phyloP scores from a whole-genome alignment of 129 eudicot species.

The Helichrysum umbraculigerum region DNA sequence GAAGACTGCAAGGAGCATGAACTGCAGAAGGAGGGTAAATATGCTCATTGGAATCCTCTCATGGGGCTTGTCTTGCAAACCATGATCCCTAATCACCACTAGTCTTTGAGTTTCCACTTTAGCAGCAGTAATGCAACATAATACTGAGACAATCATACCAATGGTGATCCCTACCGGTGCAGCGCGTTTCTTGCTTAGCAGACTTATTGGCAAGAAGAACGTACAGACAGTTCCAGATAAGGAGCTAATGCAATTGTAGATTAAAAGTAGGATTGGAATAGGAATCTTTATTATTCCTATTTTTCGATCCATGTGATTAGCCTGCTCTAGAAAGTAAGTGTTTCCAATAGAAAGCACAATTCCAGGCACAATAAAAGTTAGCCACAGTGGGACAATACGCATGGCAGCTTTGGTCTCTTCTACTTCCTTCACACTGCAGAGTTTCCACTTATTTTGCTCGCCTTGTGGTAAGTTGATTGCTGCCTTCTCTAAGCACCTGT shows the following conservation, averaged over 20 bases:
- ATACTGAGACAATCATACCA: conserved; percentile 41
- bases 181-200: conserved; percentile 15
- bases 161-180: conserved; percentile 40
- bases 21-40: conserved; percentile 56
- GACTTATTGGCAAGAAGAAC: conserved; percentile 10
- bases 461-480: conserved; percentile 42
- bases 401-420: conserved; percentile 56
- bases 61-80: conserved; percentile 48
- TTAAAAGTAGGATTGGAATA: conserved; percentile 22
- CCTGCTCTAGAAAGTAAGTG: no score
- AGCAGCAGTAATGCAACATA: conserved; percentile 62
- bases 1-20: conserved; percentile 47
- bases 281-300: conserved; percentile 33
- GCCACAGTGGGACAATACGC: conserved; percentile 62
- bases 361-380: conserved; percentile 59
- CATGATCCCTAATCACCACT: conserved; percentile 30
- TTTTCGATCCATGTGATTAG: conserved; percentile 27
- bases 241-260: neutral
- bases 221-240: conserved; percentile 20
- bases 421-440: conserved; percentile 54
- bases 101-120: conserved; percentile 47
- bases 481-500: conserved; percentile 66
- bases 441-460: conserved; percentile 45
- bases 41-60: conserved; percentile 51
- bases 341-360: no score